Conservation (phyloP, 441 rosid species). For the Gossypium gossypioides region DNA sequence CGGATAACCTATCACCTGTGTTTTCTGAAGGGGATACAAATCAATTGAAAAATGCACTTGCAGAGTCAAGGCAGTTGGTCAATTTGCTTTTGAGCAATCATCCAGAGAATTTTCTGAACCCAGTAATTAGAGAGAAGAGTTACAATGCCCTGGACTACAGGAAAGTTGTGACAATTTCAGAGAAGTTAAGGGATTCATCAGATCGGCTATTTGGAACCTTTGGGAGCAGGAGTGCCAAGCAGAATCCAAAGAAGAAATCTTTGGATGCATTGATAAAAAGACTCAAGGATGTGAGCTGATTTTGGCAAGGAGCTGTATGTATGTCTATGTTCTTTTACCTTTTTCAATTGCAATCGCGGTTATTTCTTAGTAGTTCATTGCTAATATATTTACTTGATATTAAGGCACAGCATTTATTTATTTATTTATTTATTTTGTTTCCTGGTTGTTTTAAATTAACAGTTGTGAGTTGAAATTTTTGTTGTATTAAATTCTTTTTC, state of each 20-base stretch:
- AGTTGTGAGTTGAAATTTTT: background rate
- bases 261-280: background rate
- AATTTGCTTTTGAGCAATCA: slow-evolving; percentile 2
- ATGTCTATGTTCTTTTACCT: background rate
- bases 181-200: background rate
- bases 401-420: background rate
- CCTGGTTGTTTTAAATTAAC: background rate
- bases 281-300: background rate
- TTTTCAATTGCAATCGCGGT: background rate
- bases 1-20: background rate
- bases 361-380: background rate
- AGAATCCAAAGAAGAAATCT: background rate
- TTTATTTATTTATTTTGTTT: background rate
- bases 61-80: slow-evolving; percentile 3
- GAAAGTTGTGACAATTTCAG: background rate
- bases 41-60: background rate
- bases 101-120: slow-evolving; percentile 1
- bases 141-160: background rate
- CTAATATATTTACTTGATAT: background rate
- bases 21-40: background rate
- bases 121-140: background rate
- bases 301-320: background rate
- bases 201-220: background rate
- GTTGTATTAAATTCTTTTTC: background rate
- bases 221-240: background rate